Percentiles rank a stretch among this genome's conserved stretches.
Evolutionary conservation across 2,329 filamentous ascomycete genomes (phyloP).

Genomic region (Pseudovirgaria hyperparasitica): DNA sequence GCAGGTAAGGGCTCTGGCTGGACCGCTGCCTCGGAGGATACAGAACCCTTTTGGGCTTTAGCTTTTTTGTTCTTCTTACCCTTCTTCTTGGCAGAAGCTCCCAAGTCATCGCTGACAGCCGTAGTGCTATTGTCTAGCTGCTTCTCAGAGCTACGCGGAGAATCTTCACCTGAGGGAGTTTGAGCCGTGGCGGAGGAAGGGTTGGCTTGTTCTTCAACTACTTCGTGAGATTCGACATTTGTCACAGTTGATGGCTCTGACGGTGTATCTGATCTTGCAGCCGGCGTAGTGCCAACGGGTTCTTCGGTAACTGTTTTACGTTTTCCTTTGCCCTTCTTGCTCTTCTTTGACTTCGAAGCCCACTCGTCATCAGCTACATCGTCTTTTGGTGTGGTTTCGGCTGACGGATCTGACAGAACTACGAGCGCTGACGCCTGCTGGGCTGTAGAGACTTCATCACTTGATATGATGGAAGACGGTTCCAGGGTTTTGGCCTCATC

Average conservation of each 20-base stretch:
- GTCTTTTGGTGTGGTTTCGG: not conserved
- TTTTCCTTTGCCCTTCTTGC: not conserved
- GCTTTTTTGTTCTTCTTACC: slow-evolving; percentile 16
- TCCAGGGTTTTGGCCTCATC: too few species aligned
- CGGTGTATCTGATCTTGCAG: too few species aligned
- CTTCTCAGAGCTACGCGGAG: too few species aligned
- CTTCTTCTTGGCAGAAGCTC: slow-evolving; percentile 15
- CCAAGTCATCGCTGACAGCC: too few species aligned
- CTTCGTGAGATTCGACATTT: not conserved
- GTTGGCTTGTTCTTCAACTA: too few species aligned
- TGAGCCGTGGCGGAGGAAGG: not conserved
- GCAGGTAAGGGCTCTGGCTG: not conserved
- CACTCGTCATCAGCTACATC: not conserved
- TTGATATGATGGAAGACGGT: too few species aligned
- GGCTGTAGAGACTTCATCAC: too few species aligned
- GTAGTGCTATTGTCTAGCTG: too few species aligned
- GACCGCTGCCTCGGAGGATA: slow-evolving; percentile 2
- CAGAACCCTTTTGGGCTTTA: slow-evolving; percentile 3
- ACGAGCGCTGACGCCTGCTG: too few species aligned
- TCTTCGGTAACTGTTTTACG: too few species aligned
- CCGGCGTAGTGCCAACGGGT: not conserved
- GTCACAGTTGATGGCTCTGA: not conserved
- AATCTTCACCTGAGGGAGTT: slow-evolving; percentile 2
- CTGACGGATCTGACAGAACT: too few species aligned
- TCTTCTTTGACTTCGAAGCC: slow-evolving; percentile 1